Base-by-base conservation (phyloP, 2,329 filamentous ascomycete genomes). In the Zasmidium angulare region DNA sequence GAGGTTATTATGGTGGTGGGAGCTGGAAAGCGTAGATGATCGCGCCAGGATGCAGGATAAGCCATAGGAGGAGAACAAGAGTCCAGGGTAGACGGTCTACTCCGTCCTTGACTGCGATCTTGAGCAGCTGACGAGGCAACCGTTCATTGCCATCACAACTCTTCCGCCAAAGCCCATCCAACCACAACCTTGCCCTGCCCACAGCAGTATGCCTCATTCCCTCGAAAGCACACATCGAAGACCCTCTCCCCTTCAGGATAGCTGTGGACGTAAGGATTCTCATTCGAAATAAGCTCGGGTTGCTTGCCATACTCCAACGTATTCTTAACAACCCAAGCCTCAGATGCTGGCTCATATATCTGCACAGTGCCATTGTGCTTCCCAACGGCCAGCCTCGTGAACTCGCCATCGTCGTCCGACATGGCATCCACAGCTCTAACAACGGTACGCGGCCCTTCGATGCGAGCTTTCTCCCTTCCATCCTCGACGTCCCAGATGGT, bases 361-460 rank as follows among this genome's bases (percentile, higher is more conserved):
- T 19, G 36, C 6, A 43, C 11, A 7, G 36, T 43, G 12, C 36
- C 36, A 17, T 43, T 17, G n/a, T 43, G n/a, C 12, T 19, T 43
- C n/a, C 36, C 36, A 17, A 19, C n/a, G 7, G n/a, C 36, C 11
- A 43, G 7, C 14, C 36, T 7, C 11, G n/a, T 17, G n/a, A 43
- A 17, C 3, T 43, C n/a, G 36, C n/a, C 36, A 7, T 43, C 6
- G n/a, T 17, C 36, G 14, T 19, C 36, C 7, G 36, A 43, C 4
- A 52, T 36, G 11, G 26, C 53, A 36, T 56, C 47, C 12, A 60
- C 36, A 48, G 48, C 47, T 29, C 59, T 46, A 3, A 58, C 20
- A n/a, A 61, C 36, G 19, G 36, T 49, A 17, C 14, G 49, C 31
- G 57, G 50, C 14, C 59, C 59, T 48, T 57, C n/a, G 10, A 60